Conservation (phyloP, 129 eudicot genomes). For the Sambucus nigra region DNA sequence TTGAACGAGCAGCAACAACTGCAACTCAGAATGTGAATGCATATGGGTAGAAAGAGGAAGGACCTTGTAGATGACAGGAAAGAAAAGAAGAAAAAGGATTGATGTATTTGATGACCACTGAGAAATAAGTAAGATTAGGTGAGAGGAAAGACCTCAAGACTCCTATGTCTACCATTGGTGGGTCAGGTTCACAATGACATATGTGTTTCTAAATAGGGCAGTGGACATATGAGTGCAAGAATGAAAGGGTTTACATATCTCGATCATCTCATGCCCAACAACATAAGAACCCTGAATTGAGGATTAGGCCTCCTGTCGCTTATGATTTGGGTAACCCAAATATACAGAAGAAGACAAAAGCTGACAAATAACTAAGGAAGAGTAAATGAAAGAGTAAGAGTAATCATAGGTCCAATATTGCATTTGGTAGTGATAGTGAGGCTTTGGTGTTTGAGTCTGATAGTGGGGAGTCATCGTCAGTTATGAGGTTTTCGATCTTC, state of each 20-base stretch:
- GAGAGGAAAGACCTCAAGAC: slow-evolving; percentile 71
- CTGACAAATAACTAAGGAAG: slow-evolving; percentile 39
- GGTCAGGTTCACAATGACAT: slow-evolving; percentile 69
- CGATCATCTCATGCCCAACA: slow-evolving; percentile 87
- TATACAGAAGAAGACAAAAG: slow-evolving; percentile 27
- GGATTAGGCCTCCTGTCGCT: slow-evolving; percentile 42
- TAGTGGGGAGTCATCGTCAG: slow-evolving; percentile 52
- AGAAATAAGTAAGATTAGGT: slow-evolving; percentile 81
- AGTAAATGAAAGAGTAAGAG: slow-evolving; percentile 67
- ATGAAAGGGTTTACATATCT: slow-evolving; percentile 84
- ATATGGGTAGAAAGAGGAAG: slow-evolving; percentile 97
- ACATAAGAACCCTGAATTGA: slow-evolving; percentile 77
- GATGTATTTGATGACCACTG: slow-evolving; percentile 94
- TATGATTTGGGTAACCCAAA: slow-evolving; percentile 72
- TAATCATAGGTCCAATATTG: slow-evolving; percentile 65
- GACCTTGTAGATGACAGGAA: slow-evolving; percentile 99
- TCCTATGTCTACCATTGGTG: slow-evolving; percentile 23
- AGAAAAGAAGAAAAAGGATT: slow-evolving; percentile 93
- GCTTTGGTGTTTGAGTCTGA: slow-evolving; percentile 79
- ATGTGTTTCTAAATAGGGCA: slow-evolving; percentile 79
- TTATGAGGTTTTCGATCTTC: slow-evolving; percentile 49
- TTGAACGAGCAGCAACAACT: slow-evolving; percentile 90
- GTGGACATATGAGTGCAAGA: slow-evolving; percentile 95
- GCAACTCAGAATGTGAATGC: slow-evolving; percentile 93
- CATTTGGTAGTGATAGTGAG: slow-evolving; percentile 66